Conservation (phyloP, 495 filamentous ascomycete species). For the Filosporella fistucella region DNA sequence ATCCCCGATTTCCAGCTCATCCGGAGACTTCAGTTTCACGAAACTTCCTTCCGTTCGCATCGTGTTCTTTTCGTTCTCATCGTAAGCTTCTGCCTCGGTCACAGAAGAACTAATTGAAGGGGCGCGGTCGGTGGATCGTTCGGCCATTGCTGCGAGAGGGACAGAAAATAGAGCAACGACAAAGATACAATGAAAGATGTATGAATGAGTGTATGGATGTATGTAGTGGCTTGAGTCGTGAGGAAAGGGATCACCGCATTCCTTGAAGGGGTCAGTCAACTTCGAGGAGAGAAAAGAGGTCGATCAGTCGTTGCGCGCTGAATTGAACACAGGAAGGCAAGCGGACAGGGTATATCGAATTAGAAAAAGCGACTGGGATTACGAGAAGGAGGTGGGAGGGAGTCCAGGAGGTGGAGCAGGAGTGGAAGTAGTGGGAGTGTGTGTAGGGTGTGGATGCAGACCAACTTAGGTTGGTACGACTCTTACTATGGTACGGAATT, state of each 20-base stretch:
- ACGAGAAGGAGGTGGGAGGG: no score
- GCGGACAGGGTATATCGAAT: no score
- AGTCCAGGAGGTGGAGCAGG: no score
- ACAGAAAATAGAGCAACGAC: background rate
- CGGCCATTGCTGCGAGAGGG: slow-evolving; percentile 14
- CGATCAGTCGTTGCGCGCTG: no score
- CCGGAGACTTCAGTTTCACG: slow-evolving; percentile 12
- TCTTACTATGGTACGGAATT: no score
- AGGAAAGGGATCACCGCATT: slow-evolving; percentile 1
- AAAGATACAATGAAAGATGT: background rate
- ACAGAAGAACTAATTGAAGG: slow-evolving; percentile 34
- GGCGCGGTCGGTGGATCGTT: slow-evolving; percentile 21
- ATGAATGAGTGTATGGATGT: background rate
- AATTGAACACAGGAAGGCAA: no score
- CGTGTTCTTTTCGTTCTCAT: slow-evolving; percentile 18
- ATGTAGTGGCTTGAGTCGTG: no score
- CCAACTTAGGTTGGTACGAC: no score
- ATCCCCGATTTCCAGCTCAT: slow-evolving; percentile 18
- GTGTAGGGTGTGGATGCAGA: no score
- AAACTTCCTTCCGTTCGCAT: slow-evolving; percentile 8
- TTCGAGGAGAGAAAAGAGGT: no score
- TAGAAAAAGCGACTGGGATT: no score
- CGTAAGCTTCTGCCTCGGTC: slow-evolving; percentile 23
- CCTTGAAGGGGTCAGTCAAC: background rate
- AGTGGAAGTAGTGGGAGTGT: no score